Evolutionary conservation across 345 rosid genomes (phyloP), one percentile per base, ranked within the genome.

Genomic region (Combretum micranthum): DNA sequence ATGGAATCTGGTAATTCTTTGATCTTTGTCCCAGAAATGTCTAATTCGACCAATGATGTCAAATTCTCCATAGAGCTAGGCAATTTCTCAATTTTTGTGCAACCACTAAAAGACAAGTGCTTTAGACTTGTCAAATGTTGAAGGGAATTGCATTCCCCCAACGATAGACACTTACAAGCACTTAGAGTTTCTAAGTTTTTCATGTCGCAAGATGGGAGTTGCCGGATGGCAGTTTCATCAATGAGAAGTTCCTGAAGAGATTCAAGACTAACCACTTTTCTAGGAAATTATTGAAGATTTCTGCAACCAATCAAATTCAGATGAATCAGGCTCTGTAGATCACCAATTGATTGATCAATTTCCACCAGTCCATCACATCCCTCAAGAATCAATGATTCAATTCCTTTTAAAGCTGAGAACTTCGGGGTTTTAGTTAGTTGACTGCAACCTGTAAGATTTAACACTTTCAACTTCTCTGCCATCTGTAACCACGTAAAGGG

Each of bases 1-100:
- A 59, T 19, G 0, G 44, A 45, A 5, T 12, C 53, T 22, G 52
- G 62, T 11, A 47, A 45, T 42, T 18, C 20, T 0, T 3, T 59
- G 12, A 15, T 0, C 11, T 0, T 0, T 4, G 16, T 15, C 13
- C 0, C 0, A 2, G 0, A 59, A 20, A 59, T n/a, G 21, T 59
- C 3, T 8, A 59, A 49, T 42, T 46, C 6, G 19, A 14, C 42
- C 16, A 59, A 16, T 32, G 46, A 48, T 19, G 0, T 44, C 18
- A 59, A 20, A 11, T 48, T 2, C 32, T 2, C 42, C 18, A 58
- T 47, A 15, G 44, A 59, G 19, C 2, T 2, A 0, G 62, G 62
- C 25, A 58, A 52, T 11, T 0, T 19, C 0, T 13, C 0, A 15
- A 57, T 11, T 4, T 0, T 0, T 0, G 0, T 0, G 39, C 61